A percentile compares a stretch with the other conserved stretches of the same genome.
phyloP scores from a whole-genome alignment of 768 basidiomycete species.

The Tylopilus vinaceipallidus region DNA sequence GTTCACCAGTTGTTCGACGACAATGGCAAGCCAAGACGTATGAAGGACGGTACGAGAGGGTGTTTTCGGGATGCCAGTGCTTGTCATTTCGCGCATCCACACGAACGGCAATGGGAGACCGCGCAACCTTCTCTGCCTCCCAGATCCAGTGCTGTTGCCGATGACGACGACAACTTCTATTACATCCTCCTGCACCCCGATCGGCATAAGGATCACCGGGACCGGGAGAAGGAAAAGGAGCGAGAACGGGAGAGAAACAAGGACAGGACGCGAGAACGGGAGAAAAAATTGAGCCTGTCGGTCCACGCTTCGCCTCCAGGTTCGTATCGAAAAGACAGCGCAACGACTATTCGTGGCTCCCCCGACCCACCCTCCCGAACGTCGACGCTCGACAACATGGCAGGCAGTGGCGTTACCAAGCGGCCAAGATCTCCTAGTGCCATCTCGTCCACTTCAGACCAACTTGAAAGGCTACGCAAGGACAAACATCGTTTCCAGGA shows the following conservation, averaged over 20 bases:
- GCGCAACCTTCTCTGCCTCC: slow-evolving; percentile 30
- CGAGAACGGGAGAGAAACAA: not conserved
- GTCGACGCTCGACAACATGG: slow-evolving; percentile 9
- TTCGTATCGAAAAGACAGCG: slow-evolving; percentile 19
- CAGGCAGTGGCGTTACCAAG: slow-evolving; percentile 8
- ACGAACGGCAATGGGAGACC: slow-evolving; percentile 32
- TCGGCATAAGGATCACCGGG: slow-evolving; percentile 9
- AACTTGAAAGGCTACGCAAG: slow-evolving; percentile 21
- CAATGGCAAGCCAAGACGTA: slow-evolving; percentile 22
- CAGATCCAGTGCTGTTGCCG: slow-evolving; percentile 13
- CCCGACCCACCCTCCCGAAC: slow-evolving; percentile 14
- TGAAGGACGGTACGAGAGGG: slow-evolving; percentile 20
- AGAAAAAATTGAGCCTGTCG: slow-evolving; percentile 10
- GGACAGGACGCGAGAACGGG: not conserved
- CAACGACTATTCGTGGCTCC: slow-evolving; percentile 10
- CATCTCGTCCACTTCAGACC: slow-evolving; percentile 26
- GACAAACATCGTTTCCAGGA: slow-evolving; percentile 8
- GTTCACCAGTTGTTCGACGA: slow-evolving; percentile 29
- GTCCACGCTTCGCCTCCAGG: slow-evolving; percentile 8
- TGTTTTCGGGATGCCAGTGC: slow-evolving; percentile 19
- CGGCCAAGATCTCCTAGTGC: slow-evolving; percentile 23
- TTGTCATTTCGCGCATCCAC: slow-evolving; percentile 34
- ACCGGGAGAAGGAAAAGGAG: slow-evolving; percentile 10
- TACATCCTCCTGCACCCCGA: slow-evolving; percentile 16
- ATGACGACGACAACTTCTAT: slow-evolving; percentile 22